Evolutionary conservation across 805 yeast species (phyloP), one percentile per base, ranked within the genome.

Genomic region (Starmerella lactis-condensi): DNA sequence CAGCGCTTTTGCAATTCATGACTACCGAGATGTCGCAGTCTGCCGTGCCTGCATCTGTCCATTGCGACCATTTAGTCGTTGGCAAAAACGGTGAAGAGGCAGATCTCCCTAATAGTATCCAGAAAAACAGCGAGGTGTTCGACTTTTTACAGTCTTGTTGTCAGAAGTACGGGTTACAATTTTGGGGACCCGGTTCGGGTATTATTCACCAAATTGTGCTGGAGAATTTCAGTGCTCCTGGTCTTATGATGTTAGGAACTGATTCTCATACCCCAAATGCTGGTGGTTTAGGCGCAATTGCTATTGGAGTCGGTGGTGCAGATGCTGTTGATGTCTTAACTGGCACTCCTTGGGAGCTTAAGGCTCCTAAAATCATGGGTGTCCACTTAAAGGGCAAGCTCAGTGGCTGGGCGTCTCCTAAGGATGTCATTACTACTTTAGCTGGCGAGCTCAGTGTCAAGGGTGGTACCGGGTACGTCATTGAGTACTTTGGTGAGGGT

Each of bases 261-360:
- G 98, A 89, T 58, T 83, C 96, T 2, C 98, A 89, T 57, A 89
- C 98, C 29, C 98, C 98, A 29, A 89, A 89, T 50, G 98, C 98
- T 19, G 98, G 98, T 62, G 98, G 98, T 44, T 62, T 89, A 40
- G 98, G 98, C 54, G 93, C 93, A 44, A 74, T 85, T 44, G 96
- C 98, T 48, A 89, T 89, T 53, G 98, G 98, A 61, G 98, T 89
- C 24, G 98, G 98, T 60, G 98, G 98, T 64, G 98, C 98, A 34
- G 98, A 89, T 60, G 98, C 98, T 24, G 98, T 89, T 34, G 98
- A 89, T 57, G 98, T 89, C 31, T 62, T 89, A 51, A 82, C 96
- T 26, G 93, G 89, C 43, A 75, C 89, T 19, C 95, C 98, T 35
- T 89, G 98, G 98, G 98, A 89, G 62, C 69, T 89, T 56, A 83